A percentile compares a stretch with the other conserved stretches of the same genome.
These are phyloP conservation scores for Shiraia bambusicola DNA, from an alignment of 2,329 filamentous ascomycete genomes.

Conservation along the genomic window DNA sequence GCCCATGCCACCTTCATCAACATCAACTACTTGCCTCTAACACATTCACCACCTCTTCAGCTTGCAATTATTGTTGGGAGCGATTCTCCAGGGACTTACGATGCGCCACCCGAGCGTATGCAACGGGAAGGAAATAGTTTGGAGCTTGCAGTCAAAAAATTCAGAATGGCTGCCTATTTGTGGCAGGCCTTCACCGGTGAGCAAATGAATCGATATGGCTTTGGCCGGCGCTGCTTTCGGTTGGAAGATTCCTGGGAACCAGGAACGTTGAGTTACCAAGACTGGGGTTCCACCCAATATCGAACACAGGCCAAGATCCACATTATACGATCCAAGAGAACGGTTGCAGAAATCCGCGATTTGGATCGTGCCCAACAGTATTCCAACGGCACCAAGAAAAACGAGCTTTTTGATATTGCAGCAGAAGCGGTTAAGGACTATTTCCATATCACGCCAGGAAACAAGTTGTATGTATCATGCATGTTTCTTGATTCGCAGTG, in stretches of 20 bases:
- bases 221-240: constrained; percentile 82
- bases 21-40: constrained; percentile 82
- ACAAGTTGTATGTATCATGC: constrained; percentile 85
- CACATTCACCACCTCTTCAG: constrained; percentile 78
- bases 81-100: constrained; percentile 84
- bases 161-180: constrained; percentile 90
- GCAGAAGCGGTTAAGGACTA: constrained; percentile 74
- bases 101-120: constrained; percentile 73
- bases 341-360: constrained; percentile 78
- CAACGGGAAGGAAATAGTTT: constrained; percentile 81
- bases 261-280: constrained; percentile 75
- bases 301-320: constrained; percentile 91
- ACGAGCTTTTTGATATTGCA: constrained; percentile 75
- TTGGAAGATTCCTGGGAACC: constrained; percentile 95
- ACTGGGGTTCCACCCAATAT: constrained; percentile 70
- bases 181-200: constrained; percentile 98
- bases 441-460: constrained; percentile 72
- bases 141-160: constrained; percentile 81
- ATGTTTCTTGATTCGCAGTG: constrained; percentile 86
- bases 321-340: constrained; percentile 78
- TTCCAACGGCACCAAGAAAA: constrained; percentile 65
- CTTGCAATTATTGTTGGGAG: constrained; percentile 84
- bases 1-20: constrained; percentile 78
- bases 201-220: constrained; percentile 88
- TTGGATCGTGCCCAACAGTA: constrained; percentile 79